phyloP scores from a whole-genome alignment of 345 rosid species.

The Populus alba region DNA sequence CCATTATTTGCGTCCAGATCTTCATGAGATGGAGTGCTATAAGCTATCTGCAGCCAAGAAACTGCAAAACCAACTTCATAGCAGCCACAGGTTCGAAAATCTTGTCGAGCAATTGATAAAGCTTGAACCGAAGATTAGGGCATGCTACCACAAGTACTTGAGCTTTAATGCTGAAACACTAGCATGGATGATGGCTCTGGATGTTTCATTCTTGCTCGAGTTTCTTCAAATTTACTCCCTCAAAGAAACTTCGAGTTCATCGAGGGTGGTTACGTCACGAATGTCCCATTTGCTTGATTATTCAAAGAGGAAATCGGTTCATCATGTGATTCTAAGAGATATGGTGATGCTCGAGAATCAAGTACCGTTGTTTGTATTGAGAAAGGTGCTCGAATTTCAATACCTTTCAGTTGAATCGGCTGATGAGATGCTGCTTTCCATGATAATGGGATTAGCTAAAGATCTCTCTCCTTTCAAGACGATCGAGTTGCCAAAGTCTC shows the following conservation, averaged over 20 bases:
- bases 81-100: constrained; percentile 30
- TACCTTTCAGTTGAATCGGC: constrained; percentile 32
- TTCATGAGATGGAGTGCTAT: constrained; percentile 57
- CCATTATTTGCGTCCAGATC: constrained; percentile 56
- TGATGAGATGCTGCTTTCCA: constrained; percentile 31
- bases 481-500: constrained; percentile 16
- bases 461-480: constrained; percentile 59
- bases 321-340: constrained; percentile 55
- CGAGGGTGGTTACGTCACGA: constrained; percentile 32
- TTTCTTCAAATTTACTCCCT: constrained; percentile 46
- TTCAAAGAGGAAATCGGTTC: constrained; percentile 38
- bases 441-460: constrained; percentile 42
- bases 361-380: constrained; percentile 54
- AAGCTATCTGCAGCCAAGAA: constrained; percentile 54
- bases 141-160: constrained; percentile 52
- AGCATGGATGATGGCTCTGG: constrained; percentile 72
- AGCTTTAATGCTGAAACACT: constrained; percentile 44
- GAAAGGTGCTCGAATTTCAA: constrained; percentile 48
- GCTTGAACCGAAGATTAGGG: constrained; percentile 41
- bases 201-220: constrained; percentile 57
- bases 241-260: constrained; percentile 29
- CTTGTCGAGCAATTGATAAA: constrained; percentile 41
- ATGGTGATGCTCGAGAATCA: constrained; percentile 77
- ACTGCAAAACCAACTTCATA: constrained; percentile 28
- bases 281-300: constrained; percentile 39